Percentiles rank a stretch among this genome's conserved stretches.
Conservation (phyloP, 805 yeast genomes). For the Yamadazyma tumulicola region DNA sequence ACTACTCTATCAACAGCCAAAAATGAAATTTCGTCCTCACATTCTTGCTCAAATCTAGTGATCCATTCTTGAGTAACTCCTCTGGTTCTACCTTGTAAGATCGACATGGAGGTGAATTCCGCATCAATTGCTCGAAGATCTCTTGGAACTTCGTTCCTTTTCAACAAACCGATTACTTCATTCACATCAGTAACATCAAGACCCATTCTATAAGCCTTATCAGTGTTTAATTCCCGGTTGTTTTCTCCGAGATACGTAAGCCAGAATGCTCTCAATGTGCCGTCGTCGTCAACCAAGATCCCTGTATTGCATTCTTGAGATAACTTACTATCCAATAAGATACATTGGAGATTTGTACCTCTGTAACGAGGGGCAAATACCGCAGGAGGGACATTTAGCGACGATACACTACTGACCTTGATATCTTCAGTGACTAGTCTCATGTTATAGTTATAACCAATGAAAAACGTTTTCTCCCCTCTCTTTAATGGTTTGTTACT, state of each 20-base stretch:
- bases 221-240: slow-evolving; percentile 46
- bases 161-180: slow-evolving; percentile 53
- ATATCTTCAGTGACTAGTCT: slow-evolving; percentile 74
- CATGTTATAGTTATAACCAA: slow-evolving; percentile 72
- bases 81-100: slow-evolving; percentile 73
- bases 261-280: slow-evolving; percentile 83
- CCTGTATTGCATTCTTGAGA: slow-evolving; percentile 79
- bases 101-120: slow-evolving; percentile 65
- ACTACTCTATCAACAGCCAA: slow-evolving; percentile 69
- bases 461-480: slow-evolving; percentile 74
- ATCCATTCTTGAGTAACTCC: slow-evolving; percentile 92
- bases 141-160: slow-evolving; percentile 46
- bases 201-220: slow-evolving; percentile 68
- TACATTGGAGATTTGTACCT: slow-evolving; percentile 77
- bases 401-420: slow-evolving; percentile 69
- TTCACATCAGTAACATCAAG: slow-evolving; percentile 67
- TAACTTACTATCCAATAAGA: slow-evolving; percentile 68
- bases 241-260: slow-evolving; percentile 77
- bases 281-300: slow-evolving; percentile 70
- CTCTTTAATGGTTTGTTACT: slow-evolving; percentile 55
- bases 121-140: slow-evolving; percentile 69
- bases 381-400: slow-evolving; percentile 69
- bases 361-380: slow-evolving; percentile 74
- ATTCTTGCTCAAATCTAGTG: slow-evolving; percentile 55
- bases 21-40: slow-evolving; percentile 67